These are phyloP conservation scores for Arthrobotrys conoides DNA, from an alignment of 2,329 filamentous ascomycete genomes.

Conservation along the genomic window DNA sequence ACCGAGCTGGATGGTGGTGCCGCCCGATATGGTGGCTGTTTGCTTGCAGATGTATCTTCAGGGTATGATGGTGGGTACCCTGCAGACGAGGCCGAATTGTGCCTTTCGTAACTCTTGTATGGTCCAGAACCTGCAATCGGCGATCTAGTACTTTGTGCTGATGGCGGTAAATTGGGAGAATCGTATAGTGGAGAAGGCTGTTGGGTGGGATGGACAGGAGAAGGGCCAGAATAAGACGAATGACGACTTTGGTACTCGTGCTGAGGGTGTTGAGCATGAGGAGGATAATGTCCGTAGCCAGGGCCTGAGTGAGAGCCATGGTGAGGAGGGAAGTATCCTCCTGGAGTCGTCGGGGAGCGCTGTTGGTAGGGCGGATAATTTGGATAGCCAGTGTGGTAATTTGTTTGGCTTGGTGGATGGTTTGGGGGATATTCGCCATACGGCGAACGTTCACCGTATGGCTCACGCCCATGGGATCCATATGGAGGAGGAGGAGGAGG, in stretches of 20 bases:
- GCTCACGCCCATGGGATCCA: conserved; percentile 46
- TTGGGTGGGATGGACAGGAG: conserved; percentile 44
- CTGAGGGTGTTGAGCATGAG: conserved; percentile 38
- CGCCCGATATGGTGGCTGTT: conserved; percentile 41
- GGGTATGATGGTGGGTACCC: conserved; percentile 49
- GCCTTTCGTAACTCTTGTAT: conserved; percentile 55
- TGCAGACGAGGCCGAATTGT: conserved; percentile 35
- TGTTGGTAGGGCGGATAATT: conserved; percentile 58
- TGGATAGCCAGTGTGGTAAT: conserved; percentile 56
- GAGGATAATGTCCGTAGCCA: conserved; percentile 48
- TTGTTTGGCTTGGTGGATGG: conserved; percentile 34
- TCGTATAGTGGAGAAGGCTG: conserved; percentile 57
- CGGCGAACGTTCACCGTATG: conserved; percentile 56
- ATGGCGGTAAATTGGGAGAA: conserved; percentile 45
- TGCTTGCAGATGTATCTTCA: conserved; percentile 37
- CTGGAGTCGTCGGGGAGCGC: conserved; percentile 54
- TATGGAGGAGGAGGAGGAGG: conserved; percentile 42
- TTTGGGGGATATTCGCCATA: conserved; percentile 60
- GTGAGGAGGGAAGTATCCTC: conserved; percentile 54
- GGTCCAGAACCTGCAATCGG: conserved; percentile 45
- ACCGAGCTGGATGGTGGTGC: conserved; percentile 42
- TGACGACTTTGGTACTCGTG: conserved; percentile 55
- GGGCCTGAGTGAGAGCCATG: conserved; percentile 43
- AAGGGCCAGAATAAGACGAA: conserved; percentile 53
- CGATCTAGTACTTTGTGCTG: conserved; percentile 43